Evolutionary conservation across 805 yeast species (phyloP), one percentile per base, ranked within the genome.

Genomic region (Yarrowia sp.): DNA sequence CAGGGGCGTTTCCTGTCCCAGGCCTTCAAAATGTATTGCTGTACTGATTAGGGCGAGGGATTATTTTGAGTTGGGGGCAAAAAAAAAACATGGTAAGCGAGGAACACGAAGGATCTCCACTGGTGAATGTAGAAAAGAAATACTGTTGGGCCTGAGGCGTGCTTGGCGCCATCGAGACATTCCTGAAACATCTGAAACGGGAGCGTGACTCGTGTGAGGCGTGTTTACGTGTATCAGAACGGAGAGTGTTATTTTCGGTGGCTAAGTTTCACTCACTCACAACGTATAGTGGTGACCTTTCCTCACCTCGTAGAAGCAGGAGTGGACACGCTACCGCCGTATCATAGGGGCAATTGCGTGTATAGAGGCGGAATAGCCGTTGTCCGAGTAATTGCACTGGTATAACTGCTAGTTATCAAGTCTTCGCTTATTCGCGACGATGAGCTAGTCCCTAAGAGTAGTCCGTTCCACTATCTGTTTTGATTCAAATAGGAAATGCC

Each of bases 31-130:
- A 53, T 53, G 42, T 19, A 19, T 26, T 56, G 48, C 38, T 41
- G 46, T 15, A 41, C 61, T 56, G 63, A 56, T 56, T 56, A 56
- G 48, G 63, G 48, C 38, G 63, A 56, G 63, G 63, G 63, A 56
- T 41, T 56, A 41, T 46, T 53, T 38, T 38, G 45, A 19, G 32
- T 53, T 53, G 36, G 7, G 36, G 35, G 11, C 36, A 19, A 26
- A 15, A 26, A 38, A 11, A 38, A 11, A 52, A 36, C 42, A 15
- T 16, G 26, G n/a, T 41, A 35, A 35, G 10, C 56, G 56, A 52
- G n/a, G n/a, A n/a, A 35, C 14, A 11, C 22, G 42, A 36, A 52
- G 42, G 42, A 52, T 36, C 56, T 15, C 42, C 22, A 8, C 11
- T 8, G 36, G 4, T 16, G 38, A 46, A 26, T 48, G 38, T 48